These are phyloP conservation scores for Penicillium freii DNA, from an alignment of 2,329 filamentous ascomycete species.

Conservation along the genomic window DNA sequence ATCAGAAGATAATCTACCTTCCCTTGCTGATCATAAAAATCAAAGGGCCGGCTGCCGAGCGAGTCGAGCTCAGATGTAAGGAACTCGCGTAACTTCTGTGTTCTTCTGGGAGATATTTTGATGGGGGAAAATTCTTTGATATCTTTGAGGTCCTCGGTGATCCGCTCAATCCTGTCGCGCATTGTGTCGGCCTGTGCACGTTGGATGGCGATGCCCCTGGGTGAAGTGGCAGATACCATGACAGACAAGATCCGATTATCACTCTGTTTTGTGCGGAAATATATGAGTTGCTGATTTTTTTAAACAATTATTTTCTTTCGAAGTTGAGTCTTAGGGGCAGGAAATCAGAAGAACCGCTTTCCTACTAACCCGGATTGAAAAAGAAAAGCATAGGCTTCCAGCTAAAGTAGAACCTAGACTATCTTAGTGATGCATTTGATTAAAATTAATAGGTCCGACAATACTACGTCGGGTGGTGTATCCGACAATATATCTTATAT, in stretches of 20 bases:
- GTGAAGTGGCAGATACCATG: background rate
- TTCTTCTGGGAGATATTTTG: background rate
- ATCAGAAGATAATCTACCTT: background rate
- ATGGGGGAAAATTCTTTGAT: background rate
- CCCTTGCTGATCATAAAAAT: background rate
- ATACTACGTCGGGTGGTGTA: background rate
- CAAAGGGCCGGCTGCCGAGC: background rate
- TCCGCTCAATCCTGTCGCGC: background rate
- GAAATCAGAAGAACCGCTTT: background rate
- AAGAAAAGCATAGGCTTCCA: background rate
- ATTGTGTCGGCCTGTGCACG: background rate
- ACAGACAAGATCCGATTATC: background rate
- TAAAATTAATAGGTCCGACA: background rate
- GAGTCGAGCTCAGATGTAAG: background rate
- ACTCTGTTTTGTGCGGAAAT: too few relatives aligned
- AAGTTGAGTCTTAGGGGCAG: too few relatives aligned
- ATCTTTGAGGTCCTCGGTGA: background rate
- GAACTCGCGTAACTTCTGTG: background rate
- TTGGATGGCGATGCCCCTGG: background rate
- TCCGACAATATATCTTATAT: background rate
- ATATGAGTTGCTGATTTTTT: too few relatives aligned
- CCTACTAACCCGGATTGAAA: background rate
- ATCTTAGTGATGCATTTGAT: background rate
- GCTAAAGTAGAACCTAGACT: background rate
- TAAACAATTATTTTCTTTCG: too few relatives aligned